A percentile compares a stretch with the other conserved stretches of the same genome.
Conservation (phyloP, 2,329 filamentous ascomycete species). For the Penicillium hordei region DNA sequence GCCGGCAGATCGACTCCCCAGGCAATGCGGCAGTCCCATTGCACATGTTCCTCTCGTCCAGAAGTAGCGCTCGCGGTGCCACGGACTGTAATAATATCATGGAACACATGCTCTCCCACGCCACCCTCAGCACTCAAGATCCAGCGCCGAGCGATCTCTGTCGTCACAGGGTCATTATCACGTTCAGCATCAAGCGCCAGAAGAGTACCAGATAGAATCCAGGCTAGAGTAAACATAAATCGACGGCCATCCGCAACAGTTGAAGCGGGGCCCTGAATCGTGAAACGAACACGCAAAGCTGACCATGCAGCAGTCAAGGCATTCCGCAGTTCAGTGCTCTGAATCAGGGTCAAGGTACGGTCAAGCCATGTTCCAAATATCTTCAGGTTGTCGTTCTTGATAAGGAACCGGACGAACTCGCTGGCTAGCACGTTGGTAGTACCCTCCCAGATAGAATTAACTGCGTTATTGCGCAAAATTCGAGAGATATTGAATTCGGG, state of each 20-base stretch:
- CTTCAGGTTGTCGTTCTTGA: constrained; percentile 26
- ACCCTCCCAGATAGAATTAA: constrained; percentile 65
- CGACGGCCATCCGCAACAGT: constrained; percentile 35
- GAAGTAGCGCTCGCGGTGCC: background rate
- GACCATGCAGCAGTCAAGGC: constrained; percentile 19
- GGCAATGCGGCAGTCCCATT: constrained; percentile 26
- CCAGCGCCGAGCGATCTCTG: constrained; percentile 42
- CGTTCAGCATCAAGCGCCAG: constrained; percentile 42
- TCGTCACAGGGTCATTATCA: constrained; percentile 33
- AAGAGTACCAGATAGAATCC: constrained; percentile 36
- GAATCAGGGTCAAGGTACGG: constrained; percentile 30
- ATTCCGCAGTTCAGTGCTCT: constrained; percentile 1
- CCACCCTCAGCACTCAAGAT: constrained; percentile 31
- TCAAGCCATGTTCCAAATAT: constrained; percentile 45
- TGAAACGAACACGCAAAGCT: constrained; percentile 18
- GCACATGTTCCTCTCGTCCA: constrained; percentile 16
- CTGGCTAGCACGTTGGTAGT: constrained; percentile 69
- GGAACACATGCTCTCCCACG: constrained; percentile 31
- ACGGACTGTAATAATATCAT: constrained; percentile 20
- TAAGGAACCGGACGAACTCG: constrained; percentile 45
- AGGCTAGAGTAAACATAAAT: constrained; percentile 38
- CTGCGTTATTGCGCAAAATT: constrained; percentile 62
- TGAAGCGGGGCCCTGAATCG: constrained; percentile 13
- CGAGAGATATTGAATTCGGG: constrained; percentile 66
- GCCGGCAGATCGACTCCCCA: constrained; percentile 24